Percentiles rank a stretch among this genome's conserved stretches.
Evolutionary conservation across 352 stramenopile genomes (phyloP).

Genomic region (Pythium pectinolyticum): DNA sequence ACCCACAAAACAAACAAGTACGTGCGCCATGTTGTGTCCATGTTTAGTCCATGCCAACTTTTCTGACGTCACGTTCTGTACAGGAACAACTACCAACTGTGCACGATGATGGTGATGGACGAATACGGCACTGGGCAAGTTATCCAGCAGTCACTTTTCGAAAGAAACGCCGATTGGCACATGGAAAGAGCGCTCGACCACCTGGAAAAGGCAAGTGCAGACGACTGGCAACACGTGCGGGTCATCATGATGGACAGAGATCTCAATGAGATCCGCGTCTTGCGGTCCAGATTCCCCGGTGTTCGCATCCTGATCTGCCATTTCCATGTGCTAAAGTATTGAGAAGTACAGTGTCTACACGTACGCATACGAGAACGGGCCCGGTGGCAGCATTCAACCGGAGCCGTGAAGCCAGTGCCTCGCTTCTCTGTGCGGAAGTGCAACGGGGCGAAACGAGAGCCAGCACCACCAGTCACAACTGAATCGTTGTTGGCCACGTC

Average conservation of each 20-base stretch:
- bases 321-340: conserved; percentile 20
- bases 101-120: conserved; percentile 11
- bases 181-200: conserved; percentile 8
- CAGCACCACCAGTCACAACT: no score
- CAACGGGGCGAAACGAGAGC: no score
- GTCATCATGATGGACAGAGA: conserved; percentile 26
- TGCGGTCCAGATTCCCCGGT: not conserved
- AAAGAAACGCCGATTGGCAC: conserved; percentile 19
- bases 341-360: conserved; percentile 14
- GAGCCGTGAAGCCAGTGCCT: no score
- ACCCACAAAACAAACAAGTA: conserved; percentile 5
- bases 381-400: no score
- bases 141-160: conserved; percentile 14
- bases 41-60: not conserved
- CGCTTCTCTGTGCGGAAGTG: no score
- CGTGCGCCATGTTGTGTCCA: not conserved
- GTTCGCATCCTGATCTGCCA: conserved; percentile 5
- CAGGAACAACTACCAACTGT: conserved; percentile 21
- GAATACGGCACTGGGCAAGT: conserved; percentile 5
- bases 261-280: no score
- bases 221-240: not conserved
- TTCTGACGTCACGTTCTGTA: not conserved
- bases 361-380: no score
- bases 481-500: no score
- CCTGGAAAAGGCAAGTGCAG: not conserved